Percentiles rank a stretch among this genome's conserved stretches.
These are phyloP conservation scores for Sphenostylis stenocarpa DNA, from an alignment of 306 rosid genomes.

Conservation along the genomic window DNA sequence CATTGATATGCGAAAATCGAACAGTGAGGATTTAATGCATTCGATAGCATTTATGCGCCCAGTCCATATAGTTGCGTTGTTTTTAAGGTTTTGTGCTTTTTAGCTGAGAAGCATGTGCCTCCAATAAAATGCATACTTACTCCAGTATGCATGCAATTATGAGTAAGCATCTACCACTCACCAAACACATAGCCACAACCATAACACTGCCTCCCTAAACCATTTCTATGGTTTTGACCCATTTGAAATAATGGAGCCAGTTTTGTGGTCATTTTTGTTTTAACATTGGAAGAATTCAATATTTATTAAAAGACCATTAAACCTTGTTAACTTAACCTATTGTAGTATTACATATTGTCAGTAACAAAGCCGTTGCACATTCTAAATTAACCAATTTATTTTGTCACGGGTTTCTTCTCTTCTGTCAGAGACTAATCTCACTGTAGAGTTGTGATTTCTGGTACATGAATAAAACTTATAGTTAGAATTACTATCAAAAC, in stretches of 20 bases:
- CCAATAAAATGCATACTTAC: neutral
- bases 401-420: too few species aligned
- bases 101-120: constrained; percentile 22
- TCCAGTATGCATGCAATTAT: constrained; percentile 11
- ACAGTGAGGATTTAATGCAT: constrained; percentile 40
- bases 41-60: constrained; percentile 40
- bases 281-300: neutral
- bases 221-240: neutral
- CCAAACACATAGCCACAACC: neutral
- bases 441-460: too few species aligned
- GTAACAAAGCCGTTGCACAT: too few species aligned
- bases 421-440: too few species aligned
- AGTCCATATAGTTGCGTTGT: constrained; percentile 23
- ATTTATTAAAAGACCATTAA: neutral
- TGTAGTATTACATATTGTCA: too few species aligned
- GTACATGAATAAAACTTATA: too few species aligned
- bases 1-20: neutral
- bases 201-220: neutral
- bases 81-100: neutral
- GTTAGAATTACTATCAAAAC: too few species aligned
- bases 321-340: neutral
- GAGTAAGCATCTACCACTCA: neutral
- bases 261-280: neutral
- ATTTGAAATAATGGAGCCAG: neutral
- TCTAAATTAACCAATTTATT: too few species aligned